A percentile compares a stretch with the other conserved stretches of the same genome.
These are phyloP conservation scores for Trichophyton simii DNA, from an alignment of 2,329 filamentous ascomycete genomes.

Conservation along the genomic window DNA sequence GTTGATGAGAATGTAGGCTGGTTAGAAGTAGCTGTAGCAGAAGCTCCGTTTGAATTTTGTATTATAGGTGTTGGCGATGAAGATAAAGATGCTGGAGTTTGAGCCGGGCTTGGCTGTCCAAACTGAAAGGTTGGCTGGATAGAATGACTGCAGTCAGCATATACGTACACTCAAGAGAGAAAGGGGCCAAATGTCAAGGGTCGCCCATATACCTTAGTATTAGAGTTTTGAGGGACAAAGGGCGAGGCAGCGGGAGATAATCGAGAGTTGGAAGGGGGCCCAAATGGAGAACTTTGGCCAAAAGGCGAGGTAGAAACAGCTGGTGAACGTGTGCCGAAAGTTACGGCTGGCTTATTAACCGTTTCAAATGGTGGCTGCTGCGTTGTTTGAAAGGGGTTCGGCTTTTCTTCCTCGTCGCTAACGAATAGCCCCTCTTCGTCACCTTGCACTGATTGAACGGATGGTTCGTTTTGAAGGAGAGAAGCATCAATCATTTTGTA, in stretches of 20 bases:
- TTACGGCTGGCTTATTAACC: not conserved
- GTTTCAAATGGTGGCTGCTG: not conserved
- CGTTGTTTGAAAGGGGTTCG: not conserved
- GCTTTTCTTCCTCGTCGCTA: constrained; percentile 22
- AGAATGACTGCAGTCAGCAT: not conserved
- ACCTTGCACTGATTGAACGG: constrained; percentile 19
- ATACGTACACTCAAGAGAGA: too few species aligned
- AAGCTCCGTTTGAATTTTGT: not conserved
- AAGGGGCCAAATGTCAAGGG: not conserved
- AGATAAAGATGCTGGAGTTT: not conserved
- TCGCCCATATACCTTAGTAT: not conserved
- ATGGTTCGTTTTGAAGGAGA: constrained; percentile 21
- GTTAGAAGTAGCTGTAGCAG: not conserved
- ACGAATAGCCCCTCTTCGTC: constrained; percentile 28
- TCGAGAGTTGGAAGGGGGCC: not conserved
- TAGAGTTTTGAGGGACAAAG: constrained; percentile 9
- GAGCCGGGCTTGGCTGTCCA: constrained; percentile 7
- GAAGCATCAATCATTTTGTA: constrained; percentile 39
- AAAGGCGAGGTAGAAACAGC: not conserved
- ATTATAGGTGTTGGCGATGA: not conserved
- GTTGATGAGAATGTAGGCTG: not conserved
- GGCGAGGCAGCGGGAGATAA: constrained; percentile 12
- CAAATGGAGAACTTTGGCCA: not conserved
- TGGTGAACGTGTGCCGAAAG: not conserved
- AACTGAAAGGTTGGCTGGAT: constrained; percentile 1